phyloP scores from a whole-genome alignment of 768 basidiomycete genomes.

The Psilocybe azurescens region DNA sequence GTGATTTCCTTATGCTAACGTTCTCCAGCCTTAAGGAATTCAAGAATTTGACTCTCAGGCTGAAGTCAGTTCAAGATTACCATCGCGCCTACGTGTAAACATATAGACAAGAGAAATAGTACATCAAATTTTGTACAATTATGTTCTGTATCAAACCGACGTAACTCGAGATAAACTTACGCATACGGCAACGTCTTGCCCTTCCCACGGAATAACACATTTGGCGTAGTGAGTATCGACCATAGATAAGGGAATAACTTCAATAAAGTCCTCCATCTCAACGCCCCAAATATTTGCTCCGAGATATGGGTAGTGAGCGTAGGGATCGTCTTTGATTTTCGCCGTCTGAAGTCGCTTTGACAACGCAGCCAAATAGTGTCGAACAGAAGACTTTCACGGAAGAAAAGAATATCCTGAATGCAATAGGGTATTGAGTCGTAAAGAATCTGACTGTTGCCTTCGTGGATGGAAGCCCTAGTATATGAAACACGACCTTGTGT shows the following conservation, averaged over 20 bases:
- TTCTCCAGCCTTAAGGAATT: too few relatives aligned
- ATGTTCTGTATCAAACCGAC: too few relatives aligned
- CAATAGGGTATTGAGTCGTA: not conserved
- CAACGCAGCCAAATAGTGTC: slow-evolving; percentile 9
- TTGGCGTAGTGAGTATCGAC: slow-evolving; percentile 13
- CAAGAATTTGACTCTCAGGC: too few relatives aligned
- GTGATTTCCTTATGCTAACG: too few relatives aligned
- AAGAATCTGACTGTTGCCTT: slow-evolving; percentile 13
- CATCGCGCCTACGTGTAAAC: too few relatives aligned
- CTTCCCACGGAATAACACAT: not conserved
- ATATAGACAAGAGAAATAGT: too few relatives aligned
- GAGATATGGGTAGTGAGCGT: not conserved
- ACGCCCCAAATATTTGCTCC: slow-evolving; percentile 11
- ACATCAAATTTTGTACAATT: too few relatives aligned
- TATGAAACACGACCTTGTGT: too few relatives aligned
- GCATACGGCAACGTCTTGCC: too few relatives aligned
- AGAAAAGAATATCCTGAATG: slow-evolving; percentile 9
- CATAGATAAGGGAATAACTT: not conserved
- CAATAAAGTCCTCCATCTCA: not conserved
- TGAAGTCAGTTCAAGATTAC: too few relatives aligned
- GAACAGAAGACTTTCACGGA: not conserved
- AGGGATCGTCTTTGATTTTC: slow-evolving; percentile 5
- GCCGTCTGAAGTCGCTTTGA: not conserved
- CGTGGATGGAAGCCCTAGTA: not conserved
- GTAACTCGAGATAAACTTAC: too few relatives aligned